Conservation (phyloP, 306 rosid species). For the Vachellia pachyceras region DNA sequence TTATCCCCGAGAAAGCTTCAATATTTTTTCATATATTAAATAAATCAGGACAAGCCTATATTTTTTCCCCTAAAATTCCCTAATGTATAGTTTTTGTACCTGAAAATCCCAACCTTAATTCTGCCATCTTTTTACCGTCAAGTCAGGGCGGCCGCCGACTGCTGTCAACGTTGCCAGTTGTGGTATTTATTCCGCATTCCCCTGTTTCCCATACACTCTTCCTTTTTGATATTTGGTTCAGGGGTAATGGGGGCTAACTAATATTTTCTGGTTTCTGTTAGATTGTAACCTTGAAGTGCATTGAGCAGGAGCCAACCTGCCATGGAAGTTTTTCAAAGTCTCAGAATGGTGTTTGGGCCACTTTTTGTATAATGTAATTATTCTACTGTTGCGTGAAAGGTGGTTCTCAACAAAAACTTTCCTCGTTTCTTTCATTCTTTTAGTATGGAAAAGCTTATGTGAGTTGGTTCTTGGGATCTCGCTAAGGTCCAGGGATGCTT, state of each 20-base stretch:
- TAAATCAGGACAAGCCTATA: too few species aligned
- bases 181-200: background rate
- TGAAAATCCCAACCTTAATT: background rate
- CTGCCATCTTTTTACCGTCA: background rate
- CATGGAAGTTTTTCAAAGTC: background rate
- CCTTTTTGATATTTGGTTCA: background rate
- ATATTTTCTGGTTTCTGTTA: background rate
- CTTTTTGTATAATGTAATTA: background rate
- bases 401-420: background rate
- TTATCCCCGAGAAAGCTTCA: too few species aligned
- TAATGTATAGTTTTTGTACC: background rate
- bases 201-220: background rate
- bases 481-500: too few species aligned
- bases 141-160: too few species aligned
- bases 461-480: too few species aligned
- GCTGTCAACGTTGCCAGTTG: background rate
- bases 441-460: too few species aligned
- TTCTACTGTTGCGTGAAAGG: background rate
- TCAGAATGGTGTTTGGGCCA: background rate
- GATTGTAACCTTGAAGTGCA: background rate
- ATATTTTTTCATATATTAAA: too few species aligned
- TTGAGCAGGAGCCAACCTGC: too few species aligned
- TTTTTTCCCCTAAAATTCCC: background rate
- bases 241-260: background rate
- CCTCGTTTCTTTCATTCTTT: background rate